Evolutionary conservation across 2,329 filamentous ascomycete species (phyloP).

Genomic region (Colletotrichum gloeosporioides): DNA sequence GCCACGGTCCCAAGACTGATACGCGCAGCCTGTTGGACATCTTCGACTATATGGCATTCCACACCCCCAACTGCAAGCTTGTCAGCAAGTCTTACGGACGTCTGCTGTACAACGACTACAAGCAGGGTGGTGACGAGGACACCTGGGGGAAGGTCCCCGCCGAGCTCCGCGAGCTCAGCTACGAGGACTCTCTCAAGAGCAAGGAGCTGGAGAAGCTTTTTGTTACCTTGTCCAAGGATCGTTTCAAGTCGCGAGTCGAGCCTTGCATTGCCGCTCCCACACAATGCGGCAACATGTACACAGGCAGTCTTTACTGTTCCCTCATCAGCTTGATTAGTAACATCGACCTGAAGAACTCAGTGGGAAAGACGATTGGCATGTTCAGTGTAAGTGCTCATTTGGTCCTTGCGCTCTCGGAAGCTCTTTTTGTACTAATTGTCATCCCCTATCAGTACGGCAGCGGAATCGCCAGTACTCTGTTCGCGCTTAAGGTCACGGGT

Average conservation of each 20-base stretch:
- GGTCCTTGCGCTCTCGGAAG: not conserved
- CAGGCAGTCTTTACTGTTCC: constrained; percentile 62
- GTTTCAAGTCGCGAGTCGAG: not conserved
- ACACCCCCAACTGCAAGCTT: constrained; percentile 3
- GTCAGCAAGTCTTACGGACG: constrained; percentile 1
- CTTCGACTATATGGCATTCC: constrained; percentile 75
- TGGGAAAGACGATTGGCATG: constrained; percentile 8
- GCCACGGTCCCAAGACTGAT: constrained; percentile 27
- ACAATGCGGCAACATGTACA: constrained; percentile 55
- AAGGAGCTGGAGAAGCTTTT: constrained; percentile 1
- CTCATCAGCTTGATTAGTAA: constrained; percentile 59
- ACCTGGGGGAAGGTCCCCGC: not conserved
- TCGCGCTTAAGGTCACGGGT: constrained; percentile 2
- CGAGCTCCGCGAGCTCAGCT: not conserved
- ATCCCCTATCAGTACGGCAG: not conserved
- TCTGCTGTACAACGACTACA: not conserved
- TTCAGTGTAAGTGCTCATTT: not conserved
- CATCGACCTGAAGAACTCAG: constrained; percentile 33
- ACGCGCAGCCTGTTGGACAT: constrained; percentile 65
- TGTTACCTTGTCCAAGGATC: not conserved
- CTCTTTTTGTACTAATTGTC: not conserved
- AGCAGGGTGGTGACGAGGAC: not conserved
- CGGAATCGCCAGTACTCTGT: constrained; percentile 4
- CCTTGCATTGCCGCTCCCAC: not conserved
- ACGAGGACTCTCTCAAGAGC: not conserved